Evolutionary conservation across 1,284 basidiomycete genomes (phyloP), one percentile per base, ranked within the genome.

Genomic region (Trametes polyzona): DNA sequence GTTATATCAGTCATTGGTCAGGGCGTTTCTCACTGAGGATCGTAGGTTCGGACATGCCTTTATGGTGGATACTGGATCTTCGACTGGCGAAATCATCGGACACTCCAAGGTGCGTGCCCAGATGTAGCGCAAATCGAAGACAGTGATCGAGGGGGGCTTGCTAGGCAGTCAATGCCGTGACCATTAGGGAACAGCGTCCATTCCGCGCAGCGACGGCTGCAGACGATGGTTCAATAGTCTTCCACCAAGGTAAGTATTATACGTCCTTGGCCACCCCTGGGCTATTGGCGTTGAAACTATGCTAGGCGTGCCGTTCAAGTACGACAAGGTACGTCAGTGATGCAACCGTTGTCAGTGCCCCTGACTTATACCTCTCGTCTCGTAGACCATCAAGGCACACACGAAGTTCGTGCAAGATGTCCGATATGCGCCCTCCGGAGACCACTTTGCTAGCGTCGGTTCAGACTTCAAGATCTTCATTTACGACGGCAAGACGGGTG

Each of bases 371-470:
- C 16, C 27, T 14, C 36, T 8, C 11, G 23, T 40, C 9, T 30
- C 47, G 1, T 17, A 90, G 87, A 87, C 86, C n/a, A 90, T 96
- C 72, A 88, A 86, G 68, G 92, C 90, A 0, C 97, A 99, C 73
- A 90, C 89, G 3, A 93, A 92, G 70, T 99, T 98, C 71, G 93
- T 99, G 4, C 95, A 98, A 72, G 93, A 98, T 58, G 86, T 98
- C 21, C 84, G 86, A 53, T 98, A 88, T 70, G 82, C 94, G 0
- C 87, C 89, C 0, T 87, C 87, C 30, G 95, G 95, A 3, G 84
- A 89, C 44, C 77, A 87, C 23, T 98, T 98, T 70, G 91, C 87
- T 14, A 95, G 93, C 43, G 95, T 93, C 14, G 96, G 95, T 26
- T 93, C 93, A 4, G 97, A 99, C 74, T 86, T 83, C 46, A 96